Evolutionary conservation across 345 rosid species (phyloP).

Genomic region (Leavenworthia alabamica): DNA sequence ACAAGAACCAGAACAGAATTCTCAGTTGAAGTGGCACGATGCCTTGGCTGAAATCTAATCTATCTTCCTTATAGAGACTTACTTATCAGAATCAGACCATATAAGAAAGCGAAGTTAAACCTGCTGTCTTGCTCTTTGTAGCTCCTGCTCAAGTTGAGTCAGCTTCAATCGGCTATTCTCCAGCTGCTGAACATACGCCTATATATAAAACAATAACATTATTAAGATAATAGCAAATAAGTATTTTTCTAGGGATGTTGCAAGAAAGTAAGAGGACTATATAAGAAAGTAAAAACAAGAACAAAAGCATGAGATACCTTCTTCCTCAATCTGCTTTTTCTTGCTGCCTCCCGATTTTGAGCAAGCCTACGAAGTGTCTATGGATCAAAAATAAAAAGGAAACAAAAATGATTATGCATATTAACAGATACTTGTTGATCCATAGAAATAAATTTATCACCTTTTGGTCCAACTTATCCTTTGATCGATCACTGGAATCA

Average conservation of each 20-base stretch:
- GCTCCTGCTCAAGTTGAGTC: slow-evolving; percentile 88
- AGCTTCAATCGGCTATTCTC: slow-evolving; percentile 89
- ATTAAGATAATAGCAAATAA: slow-evolving; percentile 6
- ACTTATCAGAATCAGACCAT: slow-evolving; percentile 5
- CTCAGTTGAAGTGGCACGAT: not conserved
- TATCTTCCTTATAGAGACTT: not conserved
- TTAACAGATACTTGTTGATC: not conserved
- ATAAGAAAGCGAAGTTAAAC: slow-evolving; percentile 32
- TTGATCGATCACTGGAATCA: slow-evolving; percentile 88
- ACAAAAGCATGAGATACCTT: slow-evolving; percentile 42
- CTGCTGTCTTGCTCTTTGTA: slow-evolving; percentile 95
- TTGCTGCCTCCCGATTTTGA: slow-evolving; percentile 98
- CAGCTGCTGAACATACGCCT: slow-evolving; percentile 95
- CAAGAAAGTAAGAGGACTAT: not conserved
- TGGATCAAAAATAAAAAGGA: slow-evolving; percentile 2
- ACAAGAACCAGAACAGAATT: not conserved
- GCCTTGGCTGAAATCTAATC: not conserved
- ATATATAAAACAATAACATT: not conserved
- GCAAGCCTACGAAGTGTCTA: slow-evolving; percentile 95
- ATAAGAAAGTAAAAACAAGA: slow-evolving; percentile 9
- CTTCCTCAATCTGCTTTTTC: slow-evolving; percentile 92
- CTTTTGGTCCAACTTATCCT: slow-evolving; percentile 89
- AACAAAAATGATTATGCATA: slow-evolving; percentile 10
- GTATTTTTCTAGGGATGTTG: not conserved
- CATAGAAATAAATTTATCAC: slow-evolving; percentile 29